Evolutionary conservation across 768 basidiomycete species (phyloP), one percentile per base, ranked within the genome.

Genomic region (Boletus subcaerulescens): DNA sequence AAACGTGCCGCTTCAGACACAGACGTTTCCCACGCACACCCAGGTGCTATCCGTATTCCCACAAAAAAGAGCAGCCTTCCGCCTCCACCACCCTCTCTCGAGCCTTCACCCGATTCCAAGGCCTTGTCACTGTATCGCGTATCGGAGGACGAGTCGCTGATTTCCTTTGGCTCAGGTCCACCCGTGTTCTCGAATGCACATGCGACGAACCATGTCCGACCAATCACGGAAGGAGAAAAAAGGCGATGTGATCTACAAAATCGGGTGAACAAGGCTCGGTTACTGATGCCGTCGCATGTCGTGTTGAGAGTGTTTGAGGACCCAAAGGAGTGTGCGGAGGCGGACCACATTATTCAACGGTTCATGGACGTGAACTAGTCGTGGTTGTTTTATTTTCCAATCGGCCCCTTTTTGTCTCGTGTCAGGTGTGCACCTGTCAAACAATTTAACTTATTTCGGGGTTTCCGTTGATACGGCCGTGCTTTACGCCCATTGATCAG

Each of bases 271-370:
- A 74, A 71, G 55, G 88, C 87, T 26, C 72, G 87, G 51, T 75
- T 73, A 58, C 70, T 77, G 64, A 80, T 89, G 63, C 85, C 87
- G 5, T 60, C 68, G 31, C 73, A 81, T 58, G 75, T 90, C 11
- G 69, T 73, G 18, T 68, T 92, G 63, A 77, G 88, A 49, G 67
- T 91, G 26, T 93, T 93, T 66, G 78, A 82, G 60, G 69, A 81
- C 40, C 85, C 91, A 11, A 71, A 62, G 58, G 88, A 93, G 61
- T 91, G 89, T 65, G 74, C 79, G 15, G 90, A 92, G 69, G 80
- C 77, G 22, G 71, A 71, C 36, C 71, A 75, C 45, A 73, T 82
- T 53, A 62, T 83, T 47, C 63, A 45, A 17, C 55, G 35, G 36
- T 32, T 65, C 24, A 32, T 31, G 41, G n/a, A 13, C 40, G 38